Evolutionary conservation across 331 rosid species (phyloP).

Genomic region (Malus hybrid): DNA sequence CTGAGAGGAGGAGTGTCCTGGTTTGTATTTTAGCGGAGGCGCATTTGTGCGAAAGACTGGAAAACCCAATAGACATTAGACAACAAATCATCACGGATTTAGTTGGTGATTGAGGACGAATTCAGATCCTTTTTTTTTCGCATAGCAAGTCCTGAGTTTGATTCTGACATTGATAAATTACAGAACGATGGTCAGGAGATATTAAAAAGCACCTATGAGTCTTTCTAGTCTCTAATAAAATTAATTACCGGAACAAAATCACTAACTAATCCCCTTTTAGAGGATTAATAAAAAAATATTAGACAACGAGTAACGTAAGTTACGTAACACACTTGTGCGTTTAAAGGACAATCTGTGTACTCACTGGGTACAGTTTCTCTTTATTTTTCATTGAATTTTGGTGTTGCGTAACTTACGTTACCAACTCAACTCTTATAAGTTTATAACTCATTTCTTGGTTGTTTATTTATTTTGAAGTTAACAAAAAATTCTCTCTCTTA

Average conservation of each 20-base stretch:
- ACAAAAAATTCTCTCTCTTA: background rate
- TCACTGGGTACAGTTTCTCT: background rate
- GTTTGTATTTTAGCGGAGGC: background rate
- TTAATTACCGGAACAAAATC: accelerated
- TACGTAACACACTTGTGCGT: background rate
- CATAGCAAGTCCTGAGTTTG: accelerated
- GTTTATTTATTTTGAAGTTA: background rate
- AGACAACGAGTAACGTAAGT: too few relatives aligned
- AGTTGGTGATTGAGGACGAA: too few relatives aligned
- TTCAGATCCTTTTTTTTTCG: too few relatives aligned
- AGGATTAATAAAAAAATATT: too few relatives aligned
- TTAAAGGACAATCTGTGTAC: background rate
- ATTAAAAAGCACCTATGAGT: too few relatives aligned
- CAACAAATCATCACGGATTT: too few relatives aligned
- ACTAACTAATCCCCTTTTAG: too few relatives aligned
- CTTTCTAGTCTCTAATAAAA: too few relatives aligned
- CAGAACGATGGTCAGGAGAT: accelerated
- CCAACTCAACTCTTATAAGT: background rate
- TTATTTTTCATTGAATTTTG: background rate
- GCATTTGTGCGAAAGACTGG: background rate
- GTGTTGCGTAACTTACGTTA: background rate
- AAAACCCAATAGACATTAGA: background rate
- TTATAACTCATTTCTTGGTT: background rate
- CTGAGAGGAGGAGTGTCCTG: background rate
- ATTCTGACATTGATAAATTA: too few relatives aligned